Percentiles rank a stretch among this genome's conserved stretches.
phyloP scores from a whole-genome alignment of 1,284 basidiomycete species.

The Termitomyces sp. region DNA sequence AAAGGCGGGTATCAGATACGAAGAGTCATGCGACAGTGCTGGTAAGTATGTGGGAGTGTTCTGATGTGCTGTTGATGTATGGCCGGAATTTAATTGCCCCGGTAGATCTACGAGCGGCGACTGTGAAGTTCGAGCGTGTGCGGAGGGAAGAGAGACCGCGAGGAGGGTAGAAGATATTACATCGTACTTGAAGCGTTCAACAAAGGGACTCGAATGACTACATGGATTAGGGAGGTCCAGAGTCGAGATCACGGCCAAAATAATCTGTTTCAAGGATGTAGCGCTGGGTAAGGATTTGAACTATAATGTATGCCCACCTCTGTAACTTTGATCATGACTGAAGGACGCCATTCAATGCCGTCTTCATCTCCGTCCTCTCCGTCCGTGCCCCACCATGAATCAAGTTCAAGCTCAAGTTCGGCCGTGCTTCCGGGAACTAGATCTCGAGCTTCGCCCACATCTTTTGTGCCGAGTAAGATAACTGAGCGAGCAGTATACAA shows the following conservation, averaged over 20 bases:
- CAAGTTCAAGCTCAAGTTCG: constrained; percentile 30
- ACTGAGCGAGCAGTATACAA: constrained; percentile 4
- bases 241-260: constrained; percentile 27
- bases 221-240: constrained; percentile 27
- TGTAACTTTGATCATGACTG: constrained; percentile 27
- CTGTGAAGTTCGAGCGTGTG: constrained; percentile 25
- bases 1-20: constrained; percentile 35
- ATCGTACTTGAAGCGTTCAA: constrained; percentile 79
- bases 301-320: constrained; percentile 26
- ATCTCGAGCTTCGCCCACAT: constrained; percentile 50
- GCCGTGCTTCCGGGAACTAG: constrained; percentile 34
- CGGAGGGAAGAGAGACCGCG: constrained; percentile 34
- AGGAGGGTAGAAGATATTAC: constrained; percentile 79
- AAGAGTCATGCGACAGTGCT: constrained; percentile 24
- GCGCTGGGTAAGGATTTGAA: neutral
- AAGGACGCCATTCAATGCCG: constrained; percentile 32
- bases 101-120: constrained; percentile 45
- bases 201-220: constrained; percentile 43
- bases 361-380: constrained; percentile 25
- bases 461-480: constrained; percentile 25
- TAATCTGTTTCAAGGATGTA: constrained; percentile 21
- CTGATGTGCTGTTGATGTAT: constrained; percentile 27
- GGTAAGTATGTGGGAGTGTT: constrained; percentile 17
- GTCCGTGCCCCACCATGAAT: constrained; percentile 23
- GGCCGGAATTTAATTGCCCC: constrained; percentile 40